Evolutionary conservation across 208 protist genomes (phyloP).

Genomic region (Crithidia brevicula): DNA sequence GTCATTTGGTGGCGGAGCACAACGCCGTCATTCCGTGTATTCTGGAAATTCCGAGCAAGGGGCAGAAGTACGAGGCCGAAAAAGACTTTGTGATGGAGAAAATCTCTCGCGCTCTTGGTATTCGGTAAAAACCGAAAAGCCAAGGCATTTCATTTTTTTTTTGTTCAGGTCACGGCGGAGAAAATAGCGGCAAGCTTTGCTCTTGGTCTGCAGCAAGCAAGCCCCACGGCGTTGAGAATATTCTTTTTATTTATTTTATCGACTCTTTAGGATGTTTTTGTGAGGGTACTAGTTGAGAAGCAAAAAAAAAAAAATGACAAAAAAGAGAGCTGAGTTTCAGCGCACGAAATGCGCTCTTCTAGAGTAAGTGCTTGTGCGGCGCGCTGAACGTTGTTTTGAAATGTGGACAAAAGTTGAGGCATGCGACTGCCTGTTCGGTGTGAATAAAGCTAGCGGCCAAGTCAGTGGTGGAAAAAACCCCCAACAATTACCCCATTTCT

Average conservation of each 20-base stretch:
- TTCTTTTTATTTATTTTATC: constrained; percentile 25
- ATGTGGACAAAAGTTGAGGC: too few relatives aligned
- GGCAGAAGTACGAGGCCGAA: constrained; percentile 95
- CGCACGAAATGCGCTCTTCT: too few relatives aligned
- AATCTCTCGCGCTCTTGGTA: constrained; percentile 78
- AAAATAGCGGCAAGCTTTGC: too few relatives aligned
- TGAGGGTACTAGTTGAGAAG: constrained; percentile 16
- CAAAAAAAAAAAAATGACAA: not conserved
- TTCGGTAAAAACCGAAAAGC: constrained; percentile 38
- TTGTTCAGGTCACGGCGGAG: too few relatives aligned
- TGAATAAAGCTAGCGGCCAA: too few relatives aligned
- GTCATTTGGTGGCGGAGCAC: constrained; percentile 94
- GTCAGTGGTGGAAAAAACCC: too few relatives aligned
- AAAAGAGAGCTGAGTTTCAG: not conserved
- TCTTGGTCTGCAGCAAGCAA: too few relatives aligned
- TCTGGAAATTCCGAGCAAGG: constrained; percentile 97
- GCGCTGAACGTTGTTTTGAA: too few relatives aligned
- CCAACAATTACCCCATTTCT: not conserved
- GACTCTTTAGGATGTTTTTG: constrained; percentile 22
- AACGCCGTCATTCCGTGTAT: constrained; percentile 93
- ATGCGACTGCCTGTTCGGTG: too few relatives aligned
- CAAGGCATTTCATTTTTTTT: too few relatives aligned
- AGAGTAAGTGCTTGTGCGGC: too few relatives aligned
- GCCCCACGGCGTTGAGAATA: too few relatives aligned
- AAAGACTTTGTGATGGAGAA: constrained; percentile 96